These are phyloP conservation scores for Biscutella laevigata DNA, from an alignment of 441 rosid species.

Conservation along the genomic window DNA sequence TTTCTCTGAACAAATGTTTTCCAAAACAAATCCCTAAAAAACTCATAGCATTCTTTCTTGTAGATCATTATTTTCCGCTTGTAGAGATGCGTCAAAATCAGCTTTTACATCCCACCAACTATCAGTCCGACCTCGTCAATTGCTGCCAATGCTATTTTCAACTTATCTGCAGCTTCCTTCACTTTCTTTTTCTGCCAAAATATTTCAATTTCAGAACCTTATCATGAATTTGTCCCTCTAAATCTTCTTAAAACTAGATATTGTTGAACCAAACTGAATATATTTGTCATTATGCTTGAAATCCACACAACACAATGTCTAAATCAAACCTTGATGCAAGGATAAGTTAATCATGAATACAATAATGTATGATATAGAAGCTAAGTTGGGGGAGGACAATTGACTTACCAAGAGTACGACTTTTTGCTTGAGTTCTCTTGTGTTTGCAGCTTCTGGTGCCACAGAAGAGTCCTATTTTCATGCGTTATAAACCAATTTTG, in stretches of 20 bases:
- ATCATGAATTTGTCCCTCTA: no score
- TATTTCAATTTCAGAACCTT: not conserved
- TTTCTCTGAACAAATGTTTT: conserved; percentile 14
- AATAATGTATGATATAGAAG: not conserved
- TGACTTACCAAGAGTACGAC: conserved; percentile 21
- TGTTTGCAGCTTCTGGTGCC: conserved; percentile 10
- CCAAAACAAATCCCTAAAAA: not conserved
- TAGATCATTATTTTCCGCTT: not conserved
- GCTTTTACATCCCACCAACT: conserved; percentile 19
- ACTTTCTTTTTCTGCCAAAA: conserved; percentile 24
- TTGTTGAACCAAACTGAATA: not conserved
- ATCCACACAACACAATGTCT: not conserved
- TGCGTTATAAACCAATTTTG: not conserved
- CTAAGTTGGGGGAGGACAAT: not conserved
- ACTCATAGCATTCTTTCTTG: not conserved
- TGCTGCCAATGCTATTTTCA: conserved; percentile 16
- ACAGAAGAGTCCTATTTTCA: not conserved
- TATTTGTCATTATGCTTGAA: no score
- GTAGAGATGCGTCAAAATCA: conserved; percentile 10
- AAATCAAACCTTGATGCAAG: conserved; percentile 7
- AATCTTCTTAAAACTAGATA: no score
- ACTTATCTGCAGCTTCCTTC: conserved; percentile 26
- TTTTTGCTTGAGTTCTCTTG: conserved; percentile 12
- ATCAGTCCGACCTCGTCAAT: conserved; percentile 12
- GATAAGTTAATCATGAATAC: not conserved